Conservation (phyloP, 768 basidiomycete species). For the Boletus tomentosulus region DNA sequence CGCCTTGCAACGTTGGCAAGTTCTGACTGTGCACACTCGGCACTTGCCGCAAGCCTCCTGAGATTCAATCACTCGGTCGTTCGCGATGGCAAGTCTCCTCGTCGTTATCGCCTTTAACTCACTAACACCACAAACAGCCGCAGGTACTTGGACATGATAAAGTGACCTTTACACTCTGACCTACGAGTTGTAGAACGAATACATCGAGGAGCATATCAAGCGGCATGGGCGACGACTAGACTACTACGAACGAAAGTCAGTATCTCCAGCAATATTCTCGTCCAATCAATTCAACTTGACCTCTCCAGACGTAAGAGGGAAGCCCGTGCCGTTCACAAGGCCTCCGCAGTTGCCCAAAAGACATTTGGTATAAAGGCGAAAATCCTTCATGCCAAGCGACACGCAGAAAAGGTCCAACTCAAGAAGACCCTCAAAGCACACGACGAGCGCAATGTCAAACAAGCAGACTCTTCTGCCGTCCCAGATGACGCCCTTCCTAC, state of each 20-base stretch:
- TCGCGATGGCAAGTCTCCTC: slow-evolving; percentile 26
- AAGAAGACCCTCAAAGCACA: slow-evolving; percentile 99
- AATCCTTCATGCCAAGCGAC: slow-evolving; percentile 93
- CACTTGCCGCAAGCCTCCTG: slow-evolving; percentile 23
- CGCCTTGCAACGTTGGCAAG: background rate
- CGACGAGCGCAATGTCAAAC: slow-evolving; percentile 97
- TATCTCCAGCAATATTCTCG: slow-evolving; percentile 5
- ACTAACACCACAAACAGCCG: slow-evolving; percentile 43
- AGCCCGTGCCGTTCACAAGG: slow-evolving; percentile 70
- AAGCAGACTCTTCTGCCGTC: slow-evolving; percentile 75
- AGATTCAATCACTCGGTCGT: background rate
- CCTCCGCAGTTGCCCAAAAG: slow-evolving; percentile 86
- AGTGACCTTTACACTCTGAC: slow-evolving; percentile 8
- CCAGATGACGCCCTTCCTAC: slow-evolving; percentile 92
- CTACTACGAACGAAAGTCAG: slow-evolving; percentile 92
- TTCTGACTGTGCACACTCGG: slow-evolving; percentile 15
- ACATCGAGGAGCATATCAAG: slow-evolving; percentile 98
- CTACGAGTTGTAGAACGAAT: slow-evolving; percentile 72
- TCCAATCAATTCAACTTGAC: background rate
- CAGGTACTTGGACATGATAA: slow-evolving; percentile 44
- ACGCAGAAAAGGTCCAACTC: slow-evolving; percentile 96
- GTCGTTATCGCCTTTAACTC: background rate
- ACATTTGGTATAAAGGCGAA: slow-evolving; percentile 97
- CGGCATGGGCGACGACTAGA: slow-evolving; percentile 95
- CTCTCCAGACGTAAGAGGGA: slow-evolving; percentile 69